Percentiles rank a stretch among this genome's conserved stretches.
phyloP scores from a whole-genome alignment of 129 eudicot genomes.

The Chrysanthemum seticuspe region DNA sequence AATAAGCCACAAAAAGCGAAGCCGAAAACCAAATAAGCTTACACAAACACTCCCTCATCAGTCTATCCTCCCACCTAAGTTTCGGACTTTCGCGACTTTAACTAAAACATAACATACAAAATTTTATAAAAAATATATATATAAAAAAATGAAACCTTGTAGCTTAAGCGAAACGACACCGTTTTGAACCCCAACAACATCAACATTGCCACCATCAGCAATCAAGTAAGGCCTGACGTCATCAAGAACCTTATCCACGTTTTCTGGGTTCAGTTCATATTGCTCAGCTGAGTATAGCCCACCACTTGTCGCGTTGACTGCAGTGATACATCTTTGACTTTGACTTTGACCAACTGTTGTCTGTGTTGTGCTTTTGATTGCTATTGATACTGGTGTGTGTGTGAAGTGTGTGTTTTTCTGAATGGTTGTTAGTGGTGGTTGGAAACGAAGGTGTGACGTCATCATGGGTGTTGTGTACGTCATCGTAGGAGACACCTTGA shows the following conservation, averaged over 20 bases:
- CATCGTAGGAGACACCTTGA: constrained; percentile 29
- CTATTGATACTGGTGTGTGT: background rate
- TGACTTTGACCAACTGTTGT: background rate
- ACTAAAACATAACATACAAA: no score
- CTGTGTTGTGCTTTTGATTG: constrained; percentile 3
- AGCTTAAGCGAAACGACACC: constrained; percentile 84
- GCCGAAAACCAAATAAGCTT: background rate
- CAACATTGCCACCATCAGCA: constrained; percentile 89
- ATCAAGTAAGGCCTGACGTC: constrained; percentile 90
- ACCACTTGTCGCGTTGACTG: constrained; percentile 26
- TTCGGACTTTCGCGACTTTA: no score
- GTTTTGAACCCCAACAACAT: constrained; percentile 73
- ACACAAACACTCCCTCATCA: no score
- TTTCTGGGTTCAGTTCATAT: constrained; percentile 62
- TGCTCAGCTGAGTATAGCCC: constrained; percentile 71
- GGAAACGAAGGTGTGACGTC: constrained; percentile 23
- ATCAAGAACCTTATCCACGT: constrained; percentile 85
- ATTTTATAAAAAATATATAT: background rate
- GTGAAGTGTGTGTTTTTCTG: background rate
- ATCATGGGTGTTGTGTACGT: constrained; percentile 20
- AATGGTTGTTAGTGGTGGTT: background rate
- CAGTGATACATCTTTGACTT: constrained; percentile 19
- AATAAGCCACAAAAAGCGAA: no score
- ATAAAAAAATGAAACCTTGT: constrained; percentile 46
- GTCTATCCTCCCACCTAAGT: no score